Conservation (phyloP, 306 rosid genomes). For the Dicorynia guianensis region DNA sequence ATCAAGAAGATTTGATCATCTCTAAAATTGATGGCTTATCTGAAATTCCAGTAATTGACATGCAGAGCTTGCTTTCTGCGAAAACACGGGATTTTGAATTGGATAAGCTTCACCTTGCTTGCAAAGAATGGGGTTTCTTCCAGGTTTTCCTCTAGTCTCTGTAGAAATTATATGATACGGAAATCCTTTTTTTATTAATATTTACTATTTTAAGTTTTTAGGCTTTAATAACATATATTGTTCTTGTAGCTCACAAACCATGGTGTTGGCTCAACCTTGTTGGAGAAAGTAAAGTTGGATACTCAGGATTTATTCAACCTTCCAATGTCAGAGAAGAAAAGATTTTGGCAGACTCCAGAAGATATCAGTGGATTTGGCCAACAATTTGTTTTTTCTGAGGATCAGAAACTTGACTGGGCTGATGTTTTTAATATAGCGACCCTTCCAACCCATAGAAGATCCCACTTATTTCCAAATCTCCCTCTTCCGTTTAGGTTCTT, state of each 20-base stretch:
- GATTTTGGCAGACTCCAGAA: conserved; percentile 52
- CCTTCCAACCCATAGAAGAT: too few relatives aligned
- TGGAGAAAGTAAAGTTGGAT: conserved; percentile 56
- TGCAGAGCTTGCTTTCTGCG: conserved; percentile 33
- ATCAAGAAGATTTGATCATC: conserved; percentile 5
- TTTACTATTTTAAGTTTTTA: too few relatives aligned
- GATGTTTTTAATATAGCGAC: too few relatives aligned
- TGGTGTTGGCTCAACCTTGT: conserved; percentile 47
- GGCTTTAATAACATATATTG: too few relatives aligned
- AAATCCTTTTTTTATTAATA: too few relatives aligned
- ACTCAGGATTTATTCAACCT: conserved; percentile 54
- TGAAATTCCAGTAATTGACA: conserved; percentile 48
- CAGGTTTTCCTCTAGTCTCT: conserved; percentile 31
- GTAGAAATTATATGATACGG: too few relatives aligned
- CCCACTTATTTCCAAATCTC: too few relatives aligned
- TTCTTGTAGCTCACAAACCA: conserved; percentile 62
- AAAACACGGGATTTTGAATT: conserved; percentile 32
- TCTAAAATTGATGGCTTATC: not conserved
- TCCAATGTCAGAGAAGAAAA: conserved; percentile 60
- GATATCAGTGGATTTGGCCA: conserved; percentile 77
- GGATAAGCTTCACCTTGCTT: conserved; percentile 45
- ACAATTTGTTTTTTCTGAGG: too few relatives aligned
- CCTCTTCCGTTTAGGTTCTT: too few relatives aligned
- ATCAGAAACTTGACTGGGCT: too few relatives aligned
- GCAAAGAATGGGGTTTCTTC: conserved; percentile 49